These are phyloP conservation scores for Agaricales sp. DNA, from an alignment of 1,284 basidiomycete genomes.

Conservation along the genomic window DNA sequence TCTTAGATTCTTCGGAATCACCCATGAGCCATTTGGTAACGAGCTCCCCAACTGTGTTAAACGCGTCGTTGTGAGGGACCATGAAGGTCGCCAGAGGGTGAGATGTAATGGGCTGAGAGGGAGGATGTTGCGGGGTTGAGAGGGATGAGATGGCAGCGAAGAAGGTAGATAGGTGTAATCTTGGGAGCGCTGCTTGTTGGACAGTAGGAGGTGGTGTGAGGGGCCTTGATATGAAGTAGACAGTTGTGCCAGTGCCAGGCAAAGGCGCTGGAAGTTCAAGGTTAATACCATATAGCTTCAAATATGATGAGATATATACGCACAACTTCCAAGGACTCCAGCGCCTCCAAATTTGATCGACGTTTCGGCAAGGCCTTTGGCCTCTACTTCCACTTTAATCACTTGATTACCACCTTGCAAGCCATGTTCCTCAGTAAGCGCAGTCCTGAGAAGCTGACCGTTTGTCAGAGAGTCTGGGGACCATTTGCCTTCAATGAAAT, in stretches of 20 bases:
- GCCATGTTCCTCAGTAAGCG: slow-evolving; percentile 52
- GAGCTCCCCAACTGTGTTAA: slow-evolving; percentile 74
- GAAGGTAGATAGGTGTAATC: slow-evolving; percentile 80
- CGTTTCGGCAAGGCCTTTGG: slow-evolving; percentile 33
- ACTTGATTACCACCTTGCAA: slow-evolving; percentile 67
- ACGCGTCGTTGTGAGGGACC: slow-evolving; percentile 84
- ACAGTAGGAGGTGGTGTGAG: slow-evolving; percentile 77
- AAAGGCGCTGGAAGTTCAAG: slow-evolving; percentile 32
- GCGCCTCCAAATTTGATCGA: slow-evolving; percentile 81
- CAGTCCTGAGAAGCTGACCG: slow-evolving; percentile 72
- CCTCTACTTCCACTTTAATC: slow-evolving; percentile 56
- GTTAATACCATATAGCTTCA: slow-evolving; percentile 1
- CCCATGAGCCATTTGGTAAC: slow-evolving; percentile 83
- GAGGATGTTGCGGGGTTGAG: slow-evolving; percentile 39
- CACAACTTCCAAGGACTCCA: slow-evolving; percentile 69
- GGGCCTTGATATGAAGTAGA: slow-evolving; percentile 86
- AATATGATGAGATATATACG: slow-evolving; percentile 18
- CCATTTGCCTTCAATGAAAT: slow-evolving; percentile 79
- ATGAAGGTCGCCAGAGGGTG: slow-evolving; percentile 75
- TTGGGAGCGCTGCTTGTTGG: slow-evolving; percentile 75
- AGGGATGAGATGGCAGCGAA: slow-evolving; percentile 78
- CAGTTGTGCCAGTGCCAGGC: slow-evolving; percentile 44
- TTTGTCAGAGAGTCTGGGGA: slow-evolving; percentile 58
- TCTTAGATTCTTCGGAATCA: slow-evolving; percentile 45
- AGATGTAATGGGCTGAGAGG: slow-evolving; percentile 54